phyloP scores from a whole-genome alignment of 345 rosid genomes.

The Fremontodendron californicum region DNA sequence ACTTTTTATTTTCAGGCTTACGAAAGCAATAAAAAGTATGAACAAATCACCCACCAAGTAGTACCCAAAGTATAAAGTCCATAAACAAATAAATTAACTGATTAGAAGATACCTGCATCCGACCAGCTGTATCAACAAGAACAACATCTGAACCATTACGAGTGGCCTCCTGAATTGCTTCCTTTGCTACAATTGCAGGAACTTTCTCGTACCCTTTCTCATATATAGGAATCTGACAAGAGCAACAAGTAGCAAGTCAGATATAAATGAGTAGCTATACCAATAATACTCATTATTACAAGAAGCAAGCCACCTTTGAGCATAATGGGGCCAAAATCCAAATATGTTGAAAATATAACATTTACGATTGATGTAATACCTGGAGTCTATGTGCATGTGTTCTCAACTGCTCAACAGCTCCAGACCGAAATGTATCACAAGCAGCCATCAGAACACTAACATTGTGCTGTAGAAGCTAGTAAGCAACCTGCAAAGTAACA shows the following conservation, averaged over 20 bases:
- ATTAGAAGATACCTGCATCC: not conserved
- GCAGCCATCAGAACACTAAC: no score
- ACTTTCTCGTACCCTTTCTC: conserved; percentile 97
- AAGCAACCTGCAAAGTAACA: no score
- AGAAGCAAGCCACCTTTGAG: not conserved
- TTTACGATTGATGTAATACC: no score
- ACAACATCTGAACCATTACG: no score
- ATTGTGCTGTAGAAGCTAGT: no score
- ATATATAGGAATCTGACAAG: conserved; percentile 64
- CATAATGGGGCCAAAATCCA: not conserved
- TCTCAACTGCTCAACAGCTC: no score
- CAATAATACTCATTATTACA: not conserved
- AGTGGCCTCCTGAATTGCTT: no score
- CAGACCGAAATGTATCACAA: no score
- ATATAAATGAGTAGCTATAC: not conserved
- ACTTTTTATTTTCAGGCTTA: not conserved
- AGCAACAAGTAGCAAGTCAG: not conserved
- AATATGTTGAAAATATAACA: not conserved
- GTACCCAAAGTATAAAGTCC: not conserved
- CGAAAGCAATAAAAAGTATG: not conserved
- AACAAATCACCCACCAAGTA: not conserved
- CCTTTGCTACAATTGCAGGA: no score
- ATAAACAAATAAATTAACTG: not conserved
- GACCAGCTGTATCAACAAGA: no score
- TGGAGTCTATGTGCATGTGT: no score